Evolutionary conservation across 371 early-diverging fungal genomes (phyloP).

Genomic region (Mortierella sp.): DNA sequence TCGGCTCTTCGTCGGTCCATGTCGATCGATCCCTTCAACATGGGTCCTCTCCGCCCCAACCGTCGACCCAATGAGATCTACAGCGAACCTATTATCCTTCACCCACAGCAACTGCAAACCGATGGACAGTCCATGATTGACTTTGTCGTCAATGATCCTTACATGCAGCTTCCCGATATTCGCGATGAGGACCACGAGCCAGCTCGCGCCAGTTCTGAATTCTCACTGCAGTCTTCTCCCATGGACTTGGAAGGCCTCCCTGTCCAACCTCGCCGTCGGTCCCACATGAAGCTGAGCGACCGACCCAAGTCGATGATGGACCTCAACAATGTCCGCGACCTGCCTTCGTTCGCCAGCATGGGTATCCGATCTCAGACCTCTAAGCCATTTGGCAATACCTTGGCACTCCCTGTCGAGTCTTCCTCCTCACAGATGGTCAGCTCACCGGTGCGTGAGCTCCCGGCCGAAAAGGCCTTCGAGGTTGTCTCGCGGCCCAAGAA

Average conservation of each 20-base stretch:
- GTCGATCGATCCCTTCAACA: slow-evolving; percentile 26
- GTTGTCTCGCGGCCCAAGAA: slow-evolving; percentile 43
- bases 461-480: slow-evolving; percentile 17
- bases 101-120: slow-evolving; percentile 23
- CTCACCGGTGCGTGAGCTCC: background rate
- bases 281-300: background rate
- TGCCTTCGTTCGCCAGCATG: background rate
- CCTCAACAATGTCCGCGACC: slow-evolving; percentile 12
- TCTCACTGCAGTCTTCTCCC: slow-evolving; percentile 43
- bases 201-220: slow-evolving; percentile 34
- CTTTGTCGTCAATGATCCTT: slow-evolving; percentile 25
- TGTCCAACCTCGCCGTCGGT: background rate
- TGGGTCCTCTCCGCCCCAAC: slow-evolving; percentile 20
- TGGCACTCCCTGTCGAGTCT: background rate
- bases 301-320: slow-evolving; percentile 24
- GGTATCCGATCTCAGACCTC: background rate
- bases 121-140: slow-evolving; percentile 27
- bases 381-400: background rate
- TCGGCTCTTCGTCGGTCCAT: slow-evolving; percentile 41
- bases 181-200: slow-evolving; percentile 31
- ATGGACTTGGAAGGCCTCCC: slow-evolving; percentile 34
- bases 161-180: slow-evolving; percentile 17
- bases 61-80: slow-evolving; percentile 17
- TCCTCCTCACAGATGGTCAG: slow-evolving; percentile 1
- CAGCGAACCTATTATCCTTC: slow-evolving; percentile 23